Conservation (phyloP, 2,329 filamentous ascomycete genomes). For the Trichoderma semiorbis region DNA sequence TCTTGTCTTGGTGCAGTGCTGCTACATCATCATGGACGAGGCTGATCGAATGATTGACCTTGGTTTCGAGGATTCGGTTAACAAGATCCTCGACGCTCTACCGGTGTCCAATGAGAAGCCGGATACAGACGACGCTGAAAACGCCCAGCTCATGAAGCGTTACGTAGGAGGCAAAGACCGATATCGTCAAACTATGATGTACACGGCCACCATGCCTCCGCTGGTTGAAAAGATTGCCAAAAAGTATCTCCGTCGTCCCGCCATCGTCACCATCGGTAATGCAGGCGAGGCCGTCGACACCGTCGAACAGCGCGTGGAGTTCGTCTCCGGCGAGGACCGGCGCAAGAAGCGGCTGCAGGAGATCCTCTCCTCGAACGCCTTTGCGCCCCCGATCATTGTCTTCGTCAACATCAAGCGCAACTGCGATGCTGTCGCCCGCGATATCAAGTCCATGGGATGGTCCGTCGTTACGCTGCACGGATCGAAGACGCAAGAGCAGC, state of each 20-base stretch:
- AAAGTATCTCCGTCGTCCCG: constrained; percentile 89
- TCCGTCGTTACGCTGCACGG: constrained; percentile 88
- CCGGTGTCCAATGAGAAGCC: constrained; percentile 94
- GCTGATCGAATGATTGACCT: constrained; percentile 99
- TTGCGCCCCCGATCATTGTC: constrained; percentile 88
- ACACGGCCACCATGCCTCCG: constrained; percentile 96
- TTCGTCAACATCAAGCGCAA: constrained; percentile 99
- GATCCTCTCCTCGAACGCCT: constrained; percentile 77
- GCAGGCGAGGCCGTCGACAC: constrained; percentile 95
- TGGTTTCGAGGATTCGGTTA: constrained; percentile 95
- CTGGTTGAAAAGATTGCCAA: constrained; percentile 94
- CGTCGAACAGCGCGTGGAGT: constrained; percentile 94
- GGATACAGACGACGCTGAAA: constrained; percentile 86
- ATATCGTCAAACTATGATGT: constrained; percentile 99
- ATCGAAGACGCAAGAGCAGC: constrained; percentile 95
- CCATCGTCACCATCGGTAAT: constrained; percentile 92
- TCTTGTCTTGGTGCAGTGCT: constrained; percentile 90
- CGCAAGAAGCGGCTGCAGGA: constrained; percentile 94
- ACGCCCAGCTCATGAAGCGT: constrained; percentile 77
- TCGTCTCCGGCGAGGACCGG: constrained; percentile 86
- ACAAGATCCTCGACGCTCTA: constrained; percentile 93
- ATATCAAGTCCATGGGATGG: constrained; percentile 93
- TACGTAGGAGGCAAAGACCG: constrained; percentile 71
- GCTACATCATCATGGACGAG: constrained; percentile 99
- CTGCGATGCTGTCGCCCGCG: constrained; percentile 89